These are phyloP conservation scores for Globisporangium solare DNA, from an alignment of 352 stramenopile species.

Conservation along the genomic window DNA sequence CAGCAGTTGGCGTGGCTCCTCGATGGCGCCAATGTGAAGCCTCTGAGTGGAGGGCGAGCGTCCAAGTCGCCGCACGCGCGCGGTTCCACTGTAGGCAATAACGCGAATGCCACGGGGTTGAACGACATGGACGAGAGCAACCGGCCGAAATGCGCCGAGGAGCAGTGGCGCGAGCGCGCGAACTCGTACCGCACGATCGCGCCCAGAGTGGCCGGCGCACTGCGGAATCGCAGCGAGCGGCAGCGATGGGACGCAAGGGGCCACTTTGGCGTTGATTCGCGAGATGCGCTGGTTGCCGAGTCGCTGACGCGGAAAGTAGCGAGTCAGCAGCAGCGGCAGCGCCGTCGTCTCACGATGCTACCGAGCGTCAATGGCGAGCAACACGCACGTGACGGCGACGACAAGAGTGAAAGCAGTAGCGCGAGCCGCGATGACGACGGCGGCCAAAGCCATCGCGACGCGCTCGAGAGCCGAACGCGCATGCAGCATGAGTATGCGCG, in stretches of 20 bases:
- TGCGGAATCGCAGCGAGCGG: slow-evolving; percentile 25
- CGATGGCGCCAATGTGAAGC: slow-evolving; percentile 3
- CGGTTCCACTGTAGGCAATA: background rate
- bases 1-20: slow-evolving; percentile 19
- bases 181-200: slow-evolving; percentile 47
- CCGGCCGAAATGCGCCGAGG: slow-evolving; percentile 1
- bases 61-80: background rate
- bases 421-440: background rate
- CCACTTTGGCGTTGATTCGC: slow-evolving; percentile 20
- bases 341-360: background rate
- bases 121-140: background rate
- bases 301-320: slow-evolving; percentile 15
- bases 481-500: slow-evolving; percentile 16
- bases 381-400: no score
- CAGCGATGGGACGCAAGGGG: slow-evolving; percentile 43
- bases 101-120: background rate
- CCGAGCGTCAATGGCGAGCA: no score
- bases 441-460: slow-evolving; percentile 3
- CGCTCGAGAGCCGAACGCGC: slow-evolving; percentile 15
- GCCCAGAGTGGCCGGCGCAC: slow-evolving; percentile 16
- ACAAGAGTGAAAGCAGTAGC: slow-evolving; percentile 3
- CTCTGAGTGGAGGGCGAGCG: background rate
- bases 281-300: slow-evolving; percentile 4
- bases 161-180: slow-evolving; percentile 47
- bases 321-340: background rate